Conservation (phyloP, 306 rosid genomes). For the Vachellia pachyceras region DNA sequence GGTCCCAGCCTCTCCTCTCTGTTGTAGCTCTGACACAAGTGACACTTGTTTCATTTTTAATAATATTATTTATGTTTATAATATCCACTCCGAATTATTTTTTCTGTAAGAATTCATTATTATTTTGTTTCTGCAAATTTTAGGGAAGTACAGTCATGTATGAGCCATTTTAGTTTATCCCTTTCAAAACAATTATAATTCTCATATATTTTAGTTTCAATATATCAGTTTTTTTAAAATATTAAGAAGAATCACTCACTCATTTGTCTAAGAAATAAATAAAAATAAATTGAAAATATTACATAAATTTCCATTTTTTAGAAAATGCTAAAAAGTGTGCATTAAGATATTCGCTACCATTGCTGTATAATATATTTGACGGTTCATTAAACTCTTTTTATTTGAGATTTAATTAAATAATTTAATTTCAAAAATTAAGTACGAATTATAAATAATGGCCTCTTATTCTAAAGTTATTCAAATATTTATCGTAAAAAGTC, state of each 20-base stretch:
- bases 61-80: background rate
- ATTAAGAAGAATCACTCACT: background rate
- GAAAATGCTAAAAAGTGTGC: too few species aligned
- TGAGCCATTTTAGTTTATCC: background rate
- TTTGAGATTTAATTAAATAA: too few species aligned
- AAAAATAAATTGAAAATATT: too few species aligned
- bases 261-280: background rate
- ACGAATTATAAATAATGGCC: too few species aligned
- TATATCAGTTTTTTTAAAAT: background rate
- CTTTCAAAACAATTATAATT: too few species aligned
- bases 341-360: too few species aligned
- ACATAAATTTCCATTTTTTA: too few species aligned
- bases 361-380: too few species aligned
- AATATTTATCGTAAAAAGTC: too few species aligned
- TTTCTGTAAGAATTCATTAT: background rate
- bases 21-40: background rate
- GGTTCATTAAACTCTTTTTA: too few species aligned
- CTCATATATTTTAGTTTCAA: background rate
- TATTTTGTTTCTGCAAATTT: background rate
- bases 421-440: too few species aligned
- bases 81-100: background rate
- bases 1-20: slow-evolving; percentile 9
- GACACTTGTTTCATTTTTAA: background rate
- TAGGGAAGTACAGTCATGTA: background rate
- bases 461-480: too few species aligned